A percentile compares a stretch with the other conserved stretches of the same genome.
Evolutionary conservation across 2,329 filamentous ascomycete genomes (phyloP).

Genomic region (Ascochyta clinopodiicola): DNA sequence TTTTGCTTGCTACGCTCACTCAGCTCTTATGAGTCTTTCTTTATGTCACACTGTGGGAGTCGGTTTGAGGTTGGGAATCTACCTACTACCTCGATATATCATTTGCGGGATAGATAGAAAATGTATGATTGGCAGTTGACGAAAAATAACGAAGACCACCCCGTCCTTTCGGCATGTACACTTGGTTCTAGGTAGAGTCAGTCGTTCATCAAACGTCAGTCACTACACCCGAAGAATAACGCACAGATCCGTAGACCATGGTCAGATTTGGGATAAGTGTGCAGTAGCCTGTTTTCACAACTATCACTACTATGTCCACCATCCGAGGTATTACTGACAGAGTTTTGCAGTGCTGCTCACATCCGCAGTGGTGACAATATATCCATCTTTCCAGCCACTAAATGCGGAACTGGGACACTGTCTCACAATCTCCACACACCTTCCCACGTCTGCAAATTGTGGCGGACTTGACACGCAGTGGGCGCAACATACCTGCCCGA

Average conservation of each 20-base stretch:
- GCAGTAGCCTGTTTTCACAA: not conserved
- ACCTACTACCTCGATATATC: not conserved
- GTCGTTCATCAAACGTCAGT: not conserved
- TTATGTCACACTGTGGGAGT: slow-evolving; percentile 3
- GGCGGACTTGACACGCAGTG: not conserved
- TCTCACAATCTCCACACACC: not conserved
- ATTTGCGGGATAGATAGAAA: not conserved
- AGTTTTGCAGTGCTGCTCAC: not conserved
- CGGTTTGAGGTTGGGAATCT: not conserved
- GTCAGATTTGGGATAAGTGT: not conserved
- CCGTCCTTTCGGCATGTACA: not conserved
- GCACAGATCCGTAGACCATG: not conserved
- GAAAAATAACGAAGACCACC: not conserved
- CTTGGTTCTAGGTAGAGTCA: not conserved
- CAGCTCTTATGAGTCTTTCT: slow-evolving; percentile 10
- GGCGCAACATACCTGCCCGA: slow-evolving; percentile 4
- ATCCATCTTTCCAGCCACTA: not conserved
- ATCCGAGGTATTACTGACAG: not conserved
- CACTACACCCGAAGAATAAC: not conserved
- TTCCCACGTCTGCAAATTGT: not conserved
- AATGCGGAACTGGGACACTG: not conserved
- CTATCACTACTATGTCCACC: not conserved
- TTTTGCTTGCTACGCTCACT: slow-evolving; percentile 3
- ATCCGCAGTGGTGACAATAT: not conserved
- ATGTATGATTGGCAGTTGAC: slow-evolving; percentile 11